Evolutionary conservation across 768 basidiomycete species (phyloP).

Genomic region (Suillus clintonianus): DNA sequence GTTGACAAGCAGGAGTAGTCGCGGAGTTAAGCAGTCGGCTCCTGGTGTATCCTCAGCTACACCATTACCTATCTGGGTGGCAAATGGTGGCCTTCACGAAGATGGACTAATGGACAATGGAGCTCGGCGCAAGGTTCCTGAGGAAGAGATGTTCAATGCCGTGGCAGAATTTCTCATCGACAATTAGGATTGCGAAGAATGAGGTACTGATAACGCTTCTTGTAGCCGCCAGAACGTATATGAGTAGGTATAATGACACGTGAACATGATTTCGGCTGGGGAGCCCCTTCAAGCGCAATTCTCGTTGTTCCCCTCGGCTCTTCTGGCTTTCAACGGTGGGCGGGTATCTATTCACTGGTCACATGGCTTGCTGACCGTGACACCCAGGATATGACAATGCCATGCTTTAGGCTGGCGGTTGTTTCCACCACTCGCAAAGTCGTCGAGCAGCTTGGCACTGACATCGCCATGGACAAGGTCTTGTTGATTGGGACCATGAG

Average conservation of each 20-base stretch:
- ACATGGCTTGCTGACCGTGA: background rate
- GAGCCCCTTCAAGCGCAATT: background rate
- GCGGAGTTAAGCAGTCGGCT: slow-evolving; percentile 29
- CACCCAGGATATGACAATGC: background rate
- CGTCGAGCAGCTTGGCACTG: background rate
- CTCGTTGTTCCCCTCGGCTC: background rate
- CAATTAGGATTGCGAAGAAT: background rate
- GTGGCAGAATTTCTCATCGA: slow-evolving; percentile 44
- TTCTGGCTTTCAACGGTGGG: background rate
- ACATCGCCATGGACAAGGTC: background rate
- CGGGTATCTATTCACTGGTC: background rate
- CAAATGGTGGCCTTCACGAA: background rate
- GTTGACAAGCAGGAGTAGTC: slow-evolving; percentile 57
- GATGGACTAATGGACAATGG: slow-evolving; percentile 14
- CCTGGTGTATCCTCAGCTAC: slow-evolving; percentile 14
- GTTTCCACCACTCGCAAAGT: background rate
- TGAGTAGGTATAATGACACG: background rate
- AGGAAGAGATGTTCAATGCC: slow-evolving; percentile 37
- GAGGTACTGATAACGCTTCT: background rate
- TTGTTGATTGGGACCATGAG: background rate
- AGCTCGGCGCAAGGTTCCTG: slow-evolving; percentile 32
- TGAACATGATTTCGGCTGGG: background rate
- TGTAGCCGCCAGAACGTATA: background rate
- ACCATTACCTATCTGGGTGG: slow-evolving; percentile 36
- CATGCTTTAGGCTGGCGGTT: background rate